A percentile compares a stretch with the other conserved stretches of the same genome.
Evolutionary conservation across 257 asterid species (phyloP).

Genomic region (Nicotiana knightiana): DNA sequence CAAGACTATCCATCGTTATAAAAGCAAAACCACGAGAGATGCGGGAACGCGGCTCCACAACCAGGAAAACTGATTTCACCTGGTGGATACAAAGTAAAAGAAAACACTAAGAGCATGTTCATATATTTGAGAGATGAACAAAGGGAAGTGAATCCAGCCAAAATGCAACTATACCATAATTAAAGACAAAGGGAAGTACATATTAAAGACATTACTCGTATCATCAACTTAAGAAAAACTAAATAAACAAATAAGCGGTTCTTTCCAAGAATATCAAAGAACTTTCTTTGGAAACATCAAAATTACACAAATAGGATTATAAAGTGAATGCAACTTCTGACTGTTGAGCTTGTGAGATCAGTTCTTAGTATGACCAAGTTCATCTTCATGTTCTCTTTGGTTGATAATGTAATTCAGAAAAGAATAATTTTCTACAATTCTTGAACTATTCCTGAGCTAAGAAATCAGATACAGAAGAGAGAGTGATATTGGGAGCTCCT

Average conservation of each 20-base stretch:
- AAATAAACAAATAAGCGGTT: too few relatives aligned
- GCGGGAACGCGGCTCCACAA: slow-evolving; percentile 35
- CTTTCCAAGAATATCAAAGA: not conserved
- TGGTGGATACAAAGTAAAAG: not conserved
- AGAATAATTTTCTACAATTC: too few relatives aligned
- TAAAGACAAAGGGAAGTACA: not conserved
- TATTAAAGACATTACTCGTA: not conserved
- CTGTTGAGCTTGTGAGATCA: too few relatives aligned
- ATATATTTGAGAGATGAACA: not conserved
- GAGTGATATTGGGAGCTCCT: too few relatives aligned
- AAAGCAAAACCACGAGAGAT: slow-evolving; percentile 44
- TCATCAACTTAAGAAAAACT: not conserved
- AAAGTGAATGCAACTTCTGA: too few relatives aligned
- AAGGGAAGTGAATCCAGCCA: not conserved
- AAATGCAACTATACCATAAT: not conserved
- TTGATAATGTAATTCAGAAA: too few relatives aligned
- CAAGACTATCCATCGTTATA: slow-evolving; percentile 36
- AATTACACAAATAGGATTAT: too few relatives aligned
- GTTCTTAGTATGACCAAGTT: too few relatives aligned
- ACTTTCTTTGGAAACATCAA: not conserved
- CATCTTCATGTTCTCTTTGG: too few relatives aligned
- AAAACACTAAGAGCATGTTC: not conserved
- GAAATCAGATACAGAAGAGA: too few relatives aligned
- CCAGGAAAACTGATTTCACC: slow-evolving; percentile 21
- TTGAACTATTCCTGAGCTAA: too few relatives aligned